Evolutionary conservation across 2,329 filamentous ascomycete species (phyloP).

Genomic region (Colletotrichum abscissum): DNA sequence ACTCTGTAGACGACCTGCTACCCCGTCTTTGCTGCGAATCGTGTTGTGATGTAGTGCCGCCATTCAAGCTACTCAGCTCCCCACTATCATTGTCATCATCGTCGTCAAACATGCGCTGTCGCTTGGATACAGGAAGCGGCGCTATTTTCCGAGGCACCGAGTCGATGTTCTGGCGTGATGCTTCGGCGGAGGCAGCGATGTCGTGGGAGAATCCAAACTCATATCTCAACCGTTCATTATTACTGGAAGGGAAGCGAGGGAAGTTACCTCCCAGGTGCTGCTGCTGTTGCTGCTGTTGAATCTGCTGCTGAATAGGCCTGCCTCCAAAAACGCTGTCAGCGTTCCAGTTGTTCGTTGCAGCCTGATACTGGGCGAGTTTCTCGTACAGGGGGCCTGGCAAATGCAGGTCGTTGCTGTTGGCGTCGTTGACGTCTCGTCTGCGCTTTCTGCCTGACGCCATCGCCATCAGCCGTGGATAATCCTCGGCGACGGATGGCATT

Average conservation of each 20-base stretch:
- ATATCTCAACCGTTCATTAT: conserved; percentile 19
- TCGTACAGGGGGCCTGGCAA: conserved; percentile 34
- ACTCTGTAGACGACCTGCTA: conserved; percentile 19
- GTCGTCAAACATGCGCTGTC: conserved; percentile 30
- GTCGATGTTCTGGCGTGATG: conserved; percentile 15
- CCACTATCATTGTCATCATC: not conserved
- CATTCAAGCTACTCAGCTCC: not conserved
- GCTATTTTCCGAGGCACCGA: conserved; percentile 20
- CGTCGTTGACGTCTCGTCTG: conserved; percentile 36
- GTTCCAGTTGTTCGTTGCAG: conserved; percentile 24
- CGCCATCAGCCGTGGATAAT: conserved; percentile 31
- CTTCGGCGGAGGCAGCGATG: not conserved
- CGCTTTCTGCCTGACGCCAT: conserved; percentile 32
- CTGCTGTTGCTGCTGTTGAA: conserved; percentile 26
- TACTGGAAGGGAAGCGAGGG: conserved; percentile 13
- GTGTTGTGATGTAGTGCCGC: not conserved
- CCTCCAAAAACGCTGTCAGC: conserved; percentile 34
- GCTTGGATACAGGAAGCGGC: conserved; percentile 23
- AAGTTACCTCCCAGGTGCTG: conserved; percentile 16
- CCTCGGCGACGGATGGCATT: conserved; percentile 37
- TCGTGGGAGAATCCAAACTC: conserved; percentile 6
- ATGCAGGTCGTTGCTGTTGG: conserved; percentile 15
- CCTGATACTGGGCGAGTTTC: conserved; percentile 35
- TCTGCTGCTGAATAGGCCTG: conserved; percentile 32
- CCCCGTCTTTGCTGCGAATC: conserved; percentile 10